Evolutionary conservation across 768 basidiomycete genomes (phyloP).

Genomic region (Lentinula boryana): DNA sequence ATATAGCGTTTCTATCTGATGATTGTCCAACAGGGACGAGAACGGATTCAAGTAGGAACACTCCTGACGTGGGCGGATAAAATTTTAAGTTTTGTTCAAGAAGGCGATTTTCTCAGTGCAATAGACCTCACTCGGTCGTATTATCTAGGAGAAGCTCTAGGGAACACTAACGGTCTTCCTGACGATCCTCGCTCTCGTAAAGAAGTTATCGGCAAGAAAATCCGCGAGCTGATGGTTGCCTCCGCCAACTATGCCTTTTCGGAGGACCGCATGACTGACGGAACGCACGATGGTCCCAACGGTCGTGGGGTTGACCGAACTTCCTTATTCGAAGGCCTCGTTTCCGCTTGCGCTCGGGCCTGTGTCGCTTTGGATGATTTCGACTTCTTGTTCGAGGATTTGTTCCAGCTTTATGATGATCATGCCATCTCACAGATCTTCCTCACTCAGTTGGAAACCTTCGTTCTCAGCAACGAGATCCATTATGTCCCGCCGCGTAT

Average conservation of each 20-base stretch:
- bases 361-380: conserved; percentile 76
- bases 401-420: conserved; percentile 86
- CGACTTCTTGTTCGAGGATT: conserved; percentile 88
- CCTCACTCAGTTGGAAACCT: conserved; percentile 73
- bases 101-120: conserved; percentile 84
- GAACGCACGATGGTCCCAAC: conserved; percentile 74
- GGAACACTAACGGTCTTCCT: conserved; percentile 85
- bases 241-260: conserved; percentile 90
- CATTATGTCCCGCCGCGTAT: conserved; percentile 79
- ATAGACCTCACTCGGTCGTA: conserved; percentile 83
- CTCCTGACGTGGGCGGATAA: conserved; percentile 94
- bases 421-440: conserved; percentile 82
- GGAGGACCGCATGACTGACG: conserved; percentile 89
- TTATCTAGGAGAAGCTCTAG: conserved; percentile 72
- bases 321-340: conserved; percentile 82
- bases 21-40: conserved; percentile 43
- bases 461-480: conserved; percentile 71
- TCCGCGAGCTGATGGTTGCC: conserved; percentile 80
- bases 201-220: conserved; percentile 63
- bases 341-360: conserved; percentile 69
- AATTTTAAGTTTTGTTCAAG: conserved; percentile 75
- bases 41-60: conserved; percentile 73
- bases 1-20: conserved; percentile 4
- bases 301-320: conserved; percentile 92
- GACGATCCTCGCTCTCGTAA: conserved; percentile 52